phyloP scores from a whole-genome alignment of 345 rosid genomes.

The Salix koriyanagi region DNA sequence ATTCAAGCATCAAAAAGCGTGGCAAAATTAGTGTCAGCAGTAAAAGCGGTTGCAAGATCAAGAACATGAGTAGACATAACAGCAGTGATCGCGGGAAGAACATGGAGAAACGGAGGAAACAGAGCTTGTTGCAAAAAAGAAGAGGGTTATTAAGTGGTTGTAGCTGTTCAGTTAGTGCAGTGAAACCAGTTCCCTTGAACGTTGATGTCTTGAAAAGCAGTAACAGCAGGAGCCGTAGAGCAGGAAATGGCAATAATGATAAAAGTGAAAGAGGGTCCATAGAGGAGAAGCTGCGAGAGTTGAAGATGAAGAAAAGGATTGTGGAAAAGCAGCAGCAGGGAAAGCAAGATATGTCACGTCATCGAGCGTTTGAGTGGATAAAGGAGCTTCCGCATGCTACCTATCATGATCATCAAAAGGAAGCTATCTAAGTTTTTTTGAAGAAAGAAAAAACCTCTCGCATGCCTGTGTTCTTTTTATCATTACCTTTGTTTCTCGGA shows the following conservation, averaged over 20 bases:
- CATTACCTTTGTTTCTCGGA: constrained; percentile 9
- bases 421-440: neutral
- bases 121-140: constrained; percentile 26
- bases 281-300: constrained; percentile 26
- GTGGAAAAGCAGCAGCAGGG: constrained; percentile 37
- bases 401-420: constrained; percentile 28
- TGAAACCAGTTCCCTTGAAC: constrained; percentile 42
- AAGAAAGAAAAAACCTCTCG: constrained; percentile 6
- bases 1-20: constrained; percentile 6
- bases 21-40: constrained; percentile 33
- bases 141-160: constrained; percentile 19
- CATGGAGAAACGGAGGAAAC: constrained; percentile 18
- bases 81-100: neutral
- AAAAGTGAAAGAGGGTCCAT: constrained; percentile 2
- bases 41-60: constrained; percentile 14
- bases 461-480: constrained; percentile 25
- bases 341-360: constrained; percentile 59
- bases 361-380: constrained; percentile 82
- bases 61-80: neutral
- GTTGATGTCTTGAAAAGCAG: constrained; percentile 19
- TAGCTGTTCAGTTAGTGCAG: constrained; percentile 51
- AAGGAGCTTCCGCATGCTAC: constrained; percentile 69
- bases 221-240: neutral
- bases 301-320: constrained; percentile 38
- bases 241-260: neutral